Percentiles rank a stretch among this genome's conserved stretches.
These are phyloP conservation scores for Ascochyta pisi DNA, from an alignment of 2,329 filamentous ascomycete genomes.

Conservation along the genomic window DNA sequence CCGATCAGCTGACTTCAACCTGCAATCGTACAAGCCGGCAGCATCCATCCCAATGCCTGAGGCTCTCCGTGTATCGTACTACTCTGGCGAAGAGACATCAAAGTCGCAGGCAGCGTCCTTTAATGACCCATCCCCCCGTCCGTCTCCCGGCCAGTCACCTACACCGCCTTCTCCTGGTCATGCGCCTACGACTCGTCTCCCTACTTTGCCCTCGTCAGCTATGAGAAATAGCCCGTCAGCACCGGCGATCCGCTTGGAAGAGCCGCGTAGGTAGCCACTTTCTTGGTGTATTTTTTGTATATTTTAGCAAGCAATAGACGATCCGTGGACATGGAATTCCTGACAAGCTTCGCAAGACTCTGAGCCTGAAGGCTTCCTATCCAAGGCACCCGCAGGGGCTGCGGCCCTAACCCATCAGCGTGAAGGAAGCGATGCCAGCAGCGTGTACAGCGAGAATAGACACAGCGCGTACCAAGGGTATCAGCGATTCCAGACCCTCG, in stretches of 20 bases:
- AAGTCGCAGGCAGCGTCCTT: slow-evolving; percentile 42
- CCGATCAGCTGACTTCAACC: slow-evolving; percentile 29
- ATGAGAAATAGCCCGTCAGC: slow-evolving; percentile 28
- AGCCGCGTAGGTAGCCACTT: slow-evolving; percentile 43
- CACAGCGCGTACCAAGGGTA: slow-evolving; percentile 29
- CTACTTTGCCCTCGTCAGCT: slow-evolving; percentile 33
- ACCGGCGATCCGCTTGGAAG: slow-evolving; percentile 28
- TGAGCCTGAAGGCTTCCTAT: slow-evolving; percentile 12
- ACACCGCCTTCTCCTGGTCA: slow-evolving; percentile 34
- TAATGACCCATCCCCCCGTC: slow-evolving; percentile 21
- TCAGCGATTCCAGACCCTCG: slow-evolving; percentile 18
- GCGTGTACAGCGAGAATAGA: slow-evolving; percentile 42
- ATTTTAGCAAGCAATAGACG: slow-evolving; percentile 36
- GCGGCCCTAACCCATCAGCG: slow-evolving; percentile 32
- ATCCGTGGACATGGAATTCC: slow-evolving; percentile 26
- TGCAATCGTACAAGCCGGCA: slow-evolving; percentile 37
- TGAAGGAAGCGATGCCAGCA: slow-evolving; percentile 43
- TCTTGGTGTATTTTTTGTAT: slow-evolving; percentile 33
- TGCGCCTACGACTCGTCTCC: slow-evolving; percentile 34
- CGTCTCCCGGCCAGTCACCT: slow-evolving; percentile 30
- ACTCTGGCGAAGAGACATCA: slow-evolving; percentile 23
- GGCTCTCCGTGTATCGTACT: slow-evolving; percentile 35
- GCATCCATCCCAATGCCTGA: slow-evolving; percentile 36
- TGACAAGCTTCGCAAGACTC: slow-evolving; percentile 33
- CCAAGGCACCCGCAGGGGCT: neutral